These are phyloP conservation scores for Diutina pseudorugosa DNA, from an alignment of 1,139 yeast genomes.

Conservation along the genomic window DNA sequence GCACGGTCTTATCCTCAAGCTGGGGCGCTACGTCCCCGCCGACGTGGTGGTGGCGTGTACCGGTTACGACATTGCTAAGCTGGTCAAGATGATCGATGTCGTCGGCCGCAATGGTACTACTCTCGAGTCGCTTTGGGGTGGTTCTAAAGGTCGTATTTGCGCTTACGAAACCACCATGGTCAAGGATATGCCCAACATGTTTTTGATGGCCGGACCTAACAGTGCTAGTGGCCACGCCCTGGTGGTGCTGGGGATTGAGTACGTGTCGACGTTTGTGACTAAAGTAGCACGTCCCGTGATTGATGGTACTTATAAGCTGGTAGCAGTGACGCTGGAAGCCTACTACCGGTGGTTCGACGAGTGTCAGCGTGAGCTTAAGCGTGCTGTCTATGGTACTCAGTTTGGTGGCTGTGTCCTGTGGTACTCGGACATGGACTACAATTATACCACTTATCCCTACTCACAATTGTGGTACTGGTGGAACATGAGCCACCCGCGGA, in stretches of 20 bases:
- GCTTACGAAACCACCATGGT: slow-evolving; percentile 17
- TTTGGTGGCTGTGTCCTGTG: slow-evolving; percentile 35
- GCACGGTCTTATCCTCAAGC: slow-evolving; percentile 18
- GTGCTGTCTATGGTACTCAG: slow-evolving; percentile 25
- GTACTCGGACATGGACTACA: slow-evolving; percentile 18
- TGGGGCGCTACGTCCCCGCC: slow-evolving; percentile 20
- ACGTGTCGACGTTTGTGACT: slow-evolving; percentile 17
- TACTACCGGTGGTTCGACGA: slow-evolving; percentile 25
- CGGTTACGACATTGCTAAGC: slow-evolving; percentile 16
- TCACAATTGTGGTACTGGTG: slow-evolving; percentile 24
- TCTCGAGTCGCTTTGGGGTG: slow-evolving; percentile 17
- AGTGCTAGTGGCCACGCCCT: slow-evolving; percentile 34
- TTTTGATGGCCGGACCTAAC: slow-evolving; percentile 30
- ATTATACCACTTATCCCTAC: slow-evolving; percentile 27
- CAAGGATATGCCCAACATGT: slow-evolving; percentile 25
- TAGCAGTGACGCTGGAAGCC: slow-evolving; percentile 20
- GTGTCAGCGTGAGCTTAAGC: slow-evolving; percentile 17
- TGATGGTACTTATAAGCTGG: slow-evolving; percentile 18
- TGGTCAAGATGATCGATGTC: slow-evolving; percentile 11
- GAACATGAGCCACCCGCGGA: slow-evolving; percentile 6
- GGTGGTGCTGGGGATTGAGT: slow-evolving; percentile 30
- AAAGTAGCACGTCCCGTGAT: slow-evolving; percentile 18
- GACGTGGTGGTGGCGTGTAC: slow-evolving; percentile 36
- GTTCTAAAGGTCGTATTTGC: slow-evolving; percentile 13
- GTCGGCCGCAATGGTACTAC: slow-evolving; percentile 18